Conservation (phyloP, 1,284 basidiomycete species). For the Quambalaria eucalypti region DNA sequence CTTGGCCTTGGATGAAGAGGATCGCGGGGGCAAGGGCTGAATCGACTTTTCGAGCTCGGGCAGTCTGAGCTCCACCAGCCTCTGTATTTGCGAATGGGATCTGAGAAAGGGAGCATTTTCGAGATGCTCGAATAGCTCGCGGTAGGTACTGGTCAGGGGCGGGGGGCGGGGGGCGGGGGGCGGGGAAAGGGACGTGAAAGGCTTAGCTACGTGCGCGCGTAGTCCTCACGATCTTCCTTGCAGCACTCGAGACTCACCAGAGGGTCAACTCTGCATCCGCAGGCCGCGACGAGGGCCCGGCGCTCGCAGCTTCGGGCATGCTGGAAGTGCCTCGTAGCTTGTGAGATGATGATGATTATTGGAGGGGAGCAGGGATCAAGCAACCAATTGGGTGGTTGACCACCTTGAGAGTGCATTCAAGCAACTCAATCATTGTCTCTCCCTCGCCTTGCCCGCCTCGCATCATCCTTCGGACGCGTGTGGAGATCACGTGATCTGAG, state of each 20-base stretch:
- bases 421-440: too few relatives aligned
- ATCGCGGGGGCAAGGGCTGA: constrained; percentile 13
- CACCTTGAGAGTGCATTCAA: too few relatives aligned
- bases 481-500: too few relatives aligned
- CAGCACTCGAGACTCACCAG: background rate
- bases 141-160: constrained; percentile 15
- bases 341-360: too few relatives aligned
- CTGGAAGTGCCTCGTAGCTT: too few relatives aligned
- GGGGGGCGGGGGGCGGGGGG: background rate
- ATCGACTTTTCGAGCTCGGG: constrained; percentile 21
- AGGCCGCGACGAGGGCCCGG: background rate
- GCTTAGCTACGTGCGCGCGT: background rate
- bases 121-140: constrained; percentile 37
- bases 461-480: too few relatives aligned
- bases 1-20: constrained; percentile 2
- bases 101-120: background rate
- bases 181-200: too few relatives aligned
- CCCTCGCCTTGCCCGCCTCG: too few relatives aligned
- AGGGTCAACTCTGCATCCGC: background rate
- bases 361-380: too few relatives aligned
- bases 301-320: background rate
- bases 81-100: background rate
- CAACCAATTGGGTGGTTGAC: too few relatives aligned
- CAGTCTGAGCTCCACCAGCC: constrained; percentile 4
- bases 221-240: background rate